Evolutionary conservation across 2,329 filamentous ascomycete genomes (phyloP).

Genomic region (Huntiella bhutanensis): DNA sequence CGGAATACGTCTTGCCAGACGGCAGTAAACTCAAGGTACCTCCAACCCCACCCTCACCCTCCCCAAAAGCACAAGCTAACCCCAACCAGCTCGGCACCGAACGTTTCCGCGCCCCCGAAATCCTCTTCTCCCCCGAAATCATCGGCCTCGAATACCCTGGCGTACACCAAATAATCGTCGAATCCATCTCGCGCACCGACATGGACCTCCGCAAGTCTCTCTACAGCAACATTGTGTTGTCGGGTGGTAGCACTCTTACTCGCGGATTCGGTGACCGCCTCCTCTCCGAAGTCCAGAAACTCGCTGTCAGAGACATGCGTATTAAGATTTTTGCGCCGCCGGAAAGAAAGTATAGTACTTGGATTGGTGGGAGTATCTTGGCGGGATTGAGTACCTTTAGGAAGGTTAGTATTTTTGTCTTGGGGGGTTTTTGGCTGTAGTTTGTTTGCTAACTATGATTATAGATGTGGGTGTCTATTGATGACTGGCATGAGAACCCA

Average conservation of each 20-base stretch:
- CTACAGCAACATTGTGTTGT: slow-evolving; percentile 93
- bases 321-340: slow-evolving; percentile 98
- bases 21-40: slow-evolving; percentile 77
- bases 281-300: slow-evolving; percentile 73
- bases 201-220: slow-evolving; percentile 86
- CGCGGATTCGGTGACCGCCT: slow-evolving; percentile 92
- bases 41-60: slow-evolving; percentile 9
- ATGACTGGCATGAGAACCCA: slow-evolving; percentile 99
- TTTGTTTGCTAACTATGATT: slow-evolving; percentile 1
- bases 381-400: slow-evolving; percentile 94
- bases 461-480: slow-evolving; percentile 98
- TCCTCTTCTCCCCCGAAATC: slow-evolving; percentile 91
- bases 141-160: slow-evolving; percentile 94
- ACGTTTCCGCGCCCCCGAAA: slow-evolving; percentile 88
- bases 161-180: slow-evolving; percentile 93
- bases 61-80: background rate
- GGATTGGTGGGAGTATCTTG: slow-evolving; percentile 95
- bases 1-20: slow-evolving; percentile 81
- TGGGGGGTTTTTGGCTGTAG: slow-evolving; percentile 8
- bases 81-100: slow-evolving; percentile 59
- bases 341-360: slow-evolving; percentile 95
- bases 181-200: slow-evolving; percentile 86
- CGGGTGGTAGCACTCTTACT: slow-evolving; percentile 85
- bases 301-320: slow-evolving; percentile 96
- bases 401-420: slow-evolving; percentile 42